A percentile compares a stretch with the other conserved stretches of the same genome.
Conservation (phyloP, 2,329 filamentous ascomycete species). For the Aspergillus piperis region DNA sequence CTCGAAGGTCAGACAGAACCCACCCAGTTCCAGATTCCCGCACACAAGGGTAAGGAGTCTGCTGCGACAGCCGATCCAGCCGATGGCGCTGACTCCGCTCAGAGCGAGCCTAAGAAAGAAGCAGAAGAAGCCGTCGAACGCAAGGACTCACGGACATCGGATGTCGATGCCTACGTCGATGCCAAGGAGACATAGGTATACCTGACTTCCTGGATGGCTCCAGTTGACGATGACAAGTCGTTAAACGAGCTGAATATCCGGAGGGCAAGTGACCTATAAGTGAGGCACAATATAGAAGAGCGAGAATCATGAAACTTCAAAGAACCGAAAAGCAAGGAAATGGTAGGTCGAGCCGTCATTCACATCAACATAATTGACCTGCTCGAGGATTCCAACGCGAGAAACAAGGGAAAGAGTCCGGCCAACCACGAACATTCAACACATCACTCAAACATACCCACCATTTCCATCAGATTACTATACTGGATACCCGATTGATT, state of each 20-base stretch:
- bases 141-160: conserved; percentile 41
- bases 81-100: conserved; percentile 8
- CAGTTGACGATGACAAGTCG: background rate
- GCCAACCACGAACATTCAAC: background rate
- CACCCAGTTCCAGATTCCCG: conserved; percentile 59
- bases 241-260: background rate
- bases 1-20: conserved; percentile 70
- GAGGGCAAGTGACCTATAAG: background rate
- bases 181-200: conserved; percentile 31
- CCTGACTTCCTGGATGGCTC: background rate
- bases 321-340: background rate
- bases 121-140: conserved; percentile 31
- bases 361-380: background rate
- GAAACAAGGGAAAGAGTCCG: background rate
- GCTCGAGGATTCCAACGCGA: background rate
- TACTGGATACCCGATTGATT: conserved; percentile 40
- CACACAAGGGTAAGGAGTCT: conserved; percentile 32
- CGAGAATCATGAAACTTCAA: background rate
- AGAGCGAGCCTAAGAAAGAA: conserved; percentile 5
- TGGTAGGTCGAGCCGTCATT: conserved; percentile 1
- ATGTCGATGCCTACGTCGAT: conserved; percentile 48
- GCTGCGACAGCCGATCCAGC: conserved; percentile 7
- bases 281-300: background rate
- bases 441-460: background rate
- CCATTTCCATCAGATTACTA: conserved; percentile 11